Evolutionary conservation across 2,329 filamentous ascomycete genomes (phyloP).

Genomic region (Pseudocercospora macadamiae): DNA sequence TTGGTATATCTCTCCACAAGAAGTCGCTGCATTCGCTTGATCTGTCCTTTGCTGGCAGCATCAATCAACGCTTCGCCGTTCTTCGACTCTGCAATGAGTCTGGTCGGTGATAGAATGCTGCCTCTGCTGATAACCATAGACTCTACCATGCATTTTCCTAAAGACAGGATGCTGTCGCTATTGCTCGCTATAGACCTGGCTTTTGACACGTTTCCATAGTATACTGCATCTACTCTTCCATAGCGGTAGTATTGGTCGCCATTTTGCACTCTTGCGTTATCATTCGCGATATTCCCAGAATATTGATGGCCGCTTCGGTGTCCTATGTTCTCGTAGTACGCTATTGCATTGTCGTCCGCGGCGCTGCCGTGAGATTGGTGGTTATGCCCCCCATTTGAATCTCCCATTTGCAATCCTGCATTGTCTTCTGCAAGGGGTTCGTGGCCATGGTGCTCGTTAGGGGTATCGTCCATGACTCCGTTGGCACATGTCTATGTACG

Average conservation of each 20-base stretch:
- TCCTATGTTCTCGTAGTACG: too few relatives aligned
- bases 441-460: too few relatives aligned
- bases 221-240: neutral
- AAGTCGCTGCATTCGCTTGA: neutral
- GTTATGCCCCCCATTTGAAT: too few relatives aligned
- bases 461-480: too few relatives aligned
- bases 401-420: too few relatives aligned
- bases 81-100: neutral
- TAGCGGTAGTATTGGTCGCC: neutral
- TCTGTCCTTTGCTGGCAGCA: neutral
- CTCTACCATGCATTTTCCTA: neutral
- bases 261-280: neutral
- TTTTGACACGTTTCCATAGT: neutral
- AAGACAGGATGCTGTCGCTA: neutral
- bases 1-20: neutral
- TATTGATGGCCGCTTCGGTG: neutral
- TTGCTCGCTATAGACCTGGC: neutral
- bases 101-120: neutral
- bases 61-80: neutral
- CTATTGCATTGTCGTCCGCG: too few relatives aligned
- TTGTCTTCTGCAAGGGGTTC: too few relatives aligned
- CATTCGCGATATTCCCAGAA: neutral
- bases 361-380: too few relatives aligned
- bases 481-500: too few relatives aligned
- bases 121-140: neutral